Evolutionary conservation across 371 early-diverging fungal genomes (phyloP).

Genomic region (Mycotypha africana): DNA sequence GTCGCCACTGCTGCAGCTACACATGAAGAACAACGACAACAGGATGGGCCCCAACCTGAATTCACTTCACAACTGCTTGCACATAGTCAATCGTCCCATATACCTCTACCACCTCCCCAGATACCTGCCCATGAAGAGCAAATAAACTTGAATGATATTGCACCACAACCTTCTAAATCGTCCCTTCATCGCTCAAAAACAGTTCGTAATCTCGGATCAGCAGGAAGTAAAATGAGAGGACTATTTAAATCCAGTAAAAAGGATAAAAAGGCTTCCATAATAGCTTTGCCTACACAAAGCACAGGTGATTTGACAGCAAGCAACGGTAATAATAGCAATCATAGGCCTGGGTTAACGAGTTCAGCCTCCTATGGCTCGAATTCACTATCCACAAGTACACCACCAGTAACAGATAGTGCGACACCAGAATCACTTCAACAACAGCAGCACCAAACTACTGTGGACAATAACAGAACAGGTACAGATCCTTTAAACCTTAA

Average conservation of each 20-base stretch:
- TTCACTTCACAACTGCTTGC: too few relatives aligned
- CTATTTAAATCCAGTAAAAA: conserved; percentile 18
- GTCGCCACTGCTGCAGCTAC: too few relatives aligned
- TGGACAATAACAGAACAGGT: conserved; percentile 6
- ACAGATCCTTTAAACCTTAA: not conserved
- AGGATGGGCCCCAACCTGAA: too few relatives aligned
- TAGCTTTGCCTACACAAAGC: not conserved
- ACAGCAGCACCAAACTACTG: not conserved
- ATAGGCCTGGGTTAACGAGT: conserved; percentile 10
- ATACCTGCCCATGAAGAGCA: conserved; percentile 5
- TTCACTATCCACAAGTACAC: not conserved
- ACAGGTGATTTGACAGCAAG: not conserved
- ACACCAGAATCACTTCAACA: too few relatives aligned
- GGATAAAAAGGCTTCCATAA: not conserved
- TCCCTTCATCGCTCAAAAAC: conserved; percentile 23
- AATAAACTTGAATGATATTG: conserved; percentile 2
- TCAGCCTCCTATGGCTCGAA: conserved; percentile 18
- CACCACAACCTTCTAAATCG: conserved; percentile 9
- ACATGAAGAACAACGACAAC: too few relatives aligned
- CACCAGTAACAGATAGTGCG: not conserved
- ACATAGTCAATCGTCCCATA: too few relatives aligned
- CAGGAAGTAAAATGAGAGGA: conserved; percentile 22
- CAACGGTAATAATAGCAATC: not conserved
- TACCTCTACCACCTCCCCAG: conserved; percentile 11
- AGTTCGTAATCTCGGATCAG: conserved; percentile 22